phyloP scores from a whole-genome alignment of 441 rosid species.

The California macrophylla region DNA sequence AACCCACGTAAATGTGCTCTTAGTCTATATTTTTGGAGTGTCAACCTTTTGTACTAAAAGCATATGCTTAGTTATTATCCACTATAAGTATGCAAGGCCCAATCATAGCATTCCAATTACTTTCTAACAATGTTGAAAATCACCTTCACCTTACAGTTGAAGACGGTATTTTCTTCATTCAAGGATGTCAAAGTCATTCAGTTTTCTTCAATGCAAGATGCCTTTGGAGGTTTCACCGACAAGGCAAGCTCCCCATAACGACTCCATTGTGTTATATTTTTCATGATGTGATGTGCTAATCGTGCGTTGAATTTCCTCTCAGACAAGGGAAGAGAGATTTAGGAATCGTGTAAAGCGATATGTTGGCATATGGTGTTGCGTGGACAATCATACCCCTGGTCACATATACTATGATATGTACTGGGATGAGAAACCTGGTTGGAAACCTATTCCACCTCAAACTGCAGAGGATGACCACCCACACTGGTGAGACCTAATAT shows the following conservation, averaged over 20 bases:
- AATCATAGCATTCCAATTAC: too few relatives aligned
- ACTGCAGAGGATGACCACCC: slow-evolving; percentile 74
- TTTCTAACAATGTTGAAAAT: slow-evolving; percentile 6
- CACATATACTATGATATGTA: slow-evolving; percentile 89
- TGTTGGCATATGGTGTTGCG: slow-evolving; percentile 96
- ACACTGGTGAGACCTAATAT: slow-evolving; percentile 37
- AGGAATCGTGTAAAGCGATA: slow-evolving; percentile 67
- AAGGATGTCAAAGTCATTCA: slow-evolving; percentile 71
- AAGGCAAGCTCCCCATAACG: slow-evolving; percentile 37
- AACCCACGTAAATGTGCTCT: too few relatives aligned
- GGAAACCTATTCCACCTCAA: slow-evolving; percentile 85
- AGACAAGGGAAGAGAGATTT: slow-evolving; percentile 62
- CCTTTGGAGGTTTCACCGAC: slow-evolving; percentile 63
- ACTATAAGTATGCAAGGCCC: too few relatives aligned
- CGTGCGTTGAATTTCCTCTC: slow-evolving; percentile 9
- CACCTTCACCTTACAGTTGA: slow-evolving; percentile 43
- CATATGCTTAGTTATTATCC: too few relatives aligned
- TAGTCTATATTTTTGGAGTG: too few relatives aligned
- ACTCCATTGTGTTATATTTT: not conserved
- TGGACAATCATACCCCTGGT: slow-evolving; percentile 61
- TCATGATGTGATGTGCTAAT: slow-evolving; percentile 12
- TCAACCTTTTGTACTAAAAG: too few relatives aligned
- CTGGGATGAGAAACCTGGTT: slow-evolving; percentile 92
- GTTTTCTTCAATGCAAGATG: slow-evolving; percentile 80
- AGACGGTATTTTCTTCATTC: slow-evolving; percentile 56